Base-by-base conservation (phyloP, 345 rosid species). In the Eutrema heterophyllum region DNA sequence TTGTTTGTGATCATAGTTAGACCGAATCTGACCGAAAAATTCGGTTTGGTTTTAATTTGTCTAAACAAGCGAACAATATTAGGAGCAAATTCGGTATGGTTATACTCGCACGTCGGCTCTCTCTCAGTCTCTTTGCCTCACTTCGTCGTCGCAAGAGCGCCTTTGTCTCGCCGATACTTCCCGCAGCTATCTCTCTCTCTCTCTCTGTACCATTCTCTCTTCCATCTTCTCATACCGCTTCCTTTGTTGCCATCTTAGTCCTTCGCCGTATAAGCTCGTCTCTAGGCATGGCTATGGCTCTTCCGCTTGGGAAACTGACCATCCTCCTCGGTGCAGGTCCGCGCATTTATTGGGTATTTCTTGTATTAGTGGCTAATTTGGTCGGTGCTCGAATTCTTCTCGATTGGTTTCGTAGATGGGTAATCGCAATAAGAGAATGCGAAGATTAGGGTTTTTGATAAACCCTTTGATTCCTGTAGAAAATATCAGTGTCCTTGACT, bases 241-340 rank as follows among this genome's bases (percentile, higher is more conserved):
- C 46, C 10, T 55, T 12, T 52, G 35, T 46, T 44, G 6, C 14
- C 24, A 33, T 9, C 18, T 39, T 41, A 41, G 6, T 48, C 26
- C 10, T 13, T 74, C 54, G 1, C 4, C 29, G 21, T 15, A 7
- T 46, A 30, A 74, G 29, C 67, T 56, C n/a, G 15, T 76, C 53
- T 50, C 35, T 61, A 29, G 33, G 4, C 40, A 59, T 16, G 27
- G 12, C 56, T 57, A 18, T 74, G 79, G 76, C 76, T 70, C 69
- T 79, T 64, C 59, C 76, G 15, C 60, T 79, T 40, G 82, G 82
- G 39, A 79, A 79, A 68, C 79, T 79, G 12, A 75, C 82, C 21
- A 32, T 79, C 55, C 68, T 79, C 69, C 62, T 79, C 73, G 82
- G 82, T 52, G 82, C 82, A 79, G 82, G 82, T 79, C 16, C 61